A percentile compares a stretch with the other conserved stretches of the same genome.
Conservation (phyloP, 2,329 filamentous ascomycete species). For the Fusarium sulawesiense region DNA sequence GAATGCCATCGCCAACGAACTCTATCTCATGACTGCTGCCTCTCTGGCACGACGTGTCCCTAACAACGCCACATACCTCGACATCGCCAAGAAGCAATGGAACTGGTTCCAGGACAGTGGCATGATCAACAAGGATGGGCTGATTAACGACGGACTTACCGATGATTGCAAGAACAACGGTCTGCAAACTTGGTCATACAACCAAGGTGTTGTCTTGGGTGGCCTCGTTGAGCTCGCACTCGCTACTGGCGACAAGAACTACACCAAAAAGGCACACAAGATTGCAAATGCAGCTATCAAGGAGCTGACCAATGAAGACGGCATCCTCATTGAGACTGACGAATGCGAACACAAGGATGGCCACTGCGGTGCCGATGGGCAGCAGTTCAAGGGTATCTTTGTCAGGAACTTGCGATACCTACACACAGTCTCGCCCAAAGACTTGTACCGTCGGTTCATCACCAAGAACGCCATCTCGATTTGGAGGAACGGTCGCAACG, state of each 20-base stretch:
- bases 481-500: constrained; percentile 68
- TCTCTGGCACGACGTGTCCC: constrained; percentile 63
- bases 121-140: constrained; percentile 62
- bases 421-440: constrained; percentile 61
- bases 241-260: constrained; percentile 56
- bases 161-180: constrained; percentile 63
- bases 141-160: constrained; percentile 66
- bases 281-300: constrained; percentile 66
- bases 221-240: constrained; percentile 63
- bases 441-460: constrained; percentile 66
- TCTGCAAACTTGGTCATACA: constrained; percentile 65
- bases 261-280: constrained; percentile 56
- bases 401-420: constrained; percentile 72
- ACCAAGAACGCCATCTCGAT: constrained; percentile 72
- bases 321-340: constrained; percentile 58
- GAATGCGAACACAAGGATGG: constrained; percentile 50
- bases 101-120: constrained; percentile 63
- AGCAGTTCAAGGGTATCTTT: constrained; percentile 80
- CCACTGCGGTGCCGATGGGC: constrained; percentile 61
- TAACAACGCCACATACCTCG: constrained; percentile 55
- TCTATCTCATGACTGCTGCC: constrained; percentile 65
- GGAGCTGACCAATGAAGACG: constrained; percentile 56
- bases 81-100: constrained; percentile 64
- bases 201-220: constrained; percentile 68
- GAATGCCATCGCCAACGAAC: constrained; percentile 68